Conservation (phyloP, 2,329 filamentous ascomycete species). For the Dactylellina haptotyla region DNA sequence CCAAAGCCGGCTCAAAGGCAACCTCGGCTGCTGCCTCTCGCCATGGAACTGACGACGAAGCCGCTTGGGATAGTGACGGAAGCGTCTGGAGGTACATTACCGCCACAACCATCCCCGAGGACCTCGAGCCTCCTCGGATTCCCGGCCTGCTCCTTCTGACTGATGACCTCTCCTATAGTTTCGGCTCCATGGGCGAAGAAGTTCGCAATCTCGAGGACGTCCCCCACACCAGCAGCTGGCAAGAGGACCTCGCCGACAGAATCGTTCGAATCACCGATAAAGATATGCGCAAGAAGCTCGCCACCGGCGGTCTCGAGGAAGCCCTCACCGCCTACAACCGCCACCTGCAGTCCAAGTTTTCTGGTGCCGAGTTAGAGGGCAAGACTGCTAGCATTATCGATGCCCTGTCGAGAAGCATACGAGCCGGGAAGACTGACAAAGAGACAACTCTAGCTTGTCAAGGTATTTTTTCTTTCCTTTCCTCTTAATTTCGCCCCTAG, state of each 20-base stretch:
- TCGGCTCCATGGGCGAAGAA: slow-evolving; percentile 75
- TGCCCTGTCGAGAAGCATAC: slow-evolving; percentile 76
- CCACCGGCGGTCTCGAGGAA: slow-evolving; percentile 74
- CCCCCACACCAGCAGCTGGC: slow-evolving; percentile 67
- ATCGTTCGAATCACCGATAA: slow-evolving; percentile 75
- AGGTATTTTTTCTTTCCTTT: slow-evolving; percentile 60
- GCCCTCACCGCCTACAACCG: slow-evolving; percentile 71
- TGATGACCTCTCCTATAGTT: slow-evolving; percentile 64
- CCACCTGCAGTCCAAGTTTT: slow-evolving; percentile 75
- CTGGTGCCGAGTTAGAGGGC: slow-evolving; percentile 70
- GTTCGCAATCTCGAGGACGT: slow-evolving; percentile 67
- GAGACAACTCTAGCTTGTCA: slow-evolving; percentile 77
- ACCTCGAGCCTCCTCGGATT: too few relatives aligned
- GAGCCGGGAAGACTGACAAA: slow-evolving; percentile 72
- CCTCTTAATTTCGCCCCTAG: neutral
- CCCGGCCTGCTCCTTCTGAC: slow-evolving; percentile 64
- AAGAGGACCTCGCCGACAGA: slow-evolving; percentile 71
- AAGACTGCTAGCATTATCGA: slow-evolving; percentile 71
- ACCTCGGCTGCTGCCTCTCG: slow-evolving; percentile 71
- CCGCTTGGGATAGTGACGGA: slow-evolving; percentile 68
- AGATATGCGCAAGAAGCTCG: slow-evolving; percentile 75
- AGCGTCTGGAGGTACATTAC: slow-evolving; percentile 67
- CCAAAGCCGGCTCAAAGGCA: slow-evolving; percentile 68
- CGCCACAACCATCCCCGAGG: slow-evolving; percentile 57
- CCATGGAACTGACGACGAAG: slow-evolving; percentile 73